Evolutionary conservation across 139 green algal species (phyloP), one percentile per base, ranked within the genome.

Genomic region (Chlamydomonas sphaeroides): DNA sequence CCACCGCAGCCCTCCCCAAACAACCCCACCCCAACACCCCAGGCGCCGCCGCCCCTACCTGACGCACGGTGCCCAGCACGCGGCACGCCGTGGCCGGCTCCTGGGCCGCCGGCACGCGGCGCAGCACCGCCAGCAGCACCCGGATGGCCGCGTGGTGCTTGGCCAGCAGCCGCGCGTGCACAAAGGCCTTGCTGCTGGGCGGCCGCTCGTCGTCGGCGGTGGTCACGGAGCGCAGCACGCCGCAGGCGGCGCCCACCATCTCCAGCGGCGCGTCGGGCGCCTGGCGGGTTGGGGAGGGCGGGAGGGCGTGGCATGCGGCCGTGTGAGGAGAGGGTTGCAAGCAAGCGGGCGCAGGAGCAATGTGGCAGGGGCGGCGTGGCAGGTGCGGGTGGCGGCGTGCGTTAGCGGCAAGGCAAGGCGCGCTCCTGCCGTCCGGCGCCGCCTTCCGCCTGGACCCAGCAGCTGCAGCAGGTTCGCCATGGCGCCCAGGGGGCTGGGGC

Each of bases 141-240:
- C 66, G 39, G 42, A 87, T 73, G 51, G 83, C 73, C 41, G 51
- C 78, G 72, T 89, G 49, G n/a, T 73, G 69, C 36, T 84, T 80
- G 18, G 80, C 77, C 39, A 92, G 79, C 68, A 88, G 6, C 17
- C 90, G 66, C 30, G 87, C 88, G 61, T 91, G 83, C 78, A 85
- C 74, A 80, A 93, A 93, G 38, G 87, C 88, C 72, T 88, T 88
- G 56, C 83, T 91, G 39, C 68, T 65, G 28, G 88, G 86, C 41
- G 89, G 89, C 11, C 85, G 85, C 62, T 93, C 86, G 63, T 96
- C 93, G 67, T 96, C 93, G 14, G 92, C 85, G 11, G 86, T 91
- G 63, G 88, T 92, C 21, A 95, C 63, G 3, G 84, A 65, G 21
- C 73, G 65, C 35, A 96, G 20, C 39, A 80, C 74, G 39, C 74